phyloP scores from a whole-genome alignment of 352 stramenopile species.

The Pythium monospermum region DNA sequence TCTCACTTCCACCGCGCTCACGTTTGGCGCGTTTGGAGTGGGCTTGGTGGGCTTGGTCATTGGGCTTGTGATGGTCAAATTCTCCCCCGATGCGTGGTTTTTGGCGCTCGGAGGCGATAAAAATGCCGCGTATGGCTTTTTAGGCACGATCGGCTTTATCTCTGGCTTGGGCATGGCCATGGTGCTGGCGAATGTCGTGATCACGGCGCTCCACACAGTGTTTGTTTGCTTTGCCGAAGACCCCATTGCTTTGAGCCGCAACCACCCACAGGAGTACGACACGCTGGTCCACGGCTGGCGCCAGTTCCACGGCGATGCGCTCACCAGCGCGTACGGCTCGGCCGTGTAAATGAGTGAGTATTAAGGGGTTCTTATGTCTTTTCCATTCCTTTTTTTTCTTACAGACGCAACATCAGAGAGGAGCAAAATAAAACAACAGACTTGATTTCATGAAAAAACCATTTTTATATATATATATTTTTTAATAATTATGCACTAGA shows the following conservation, averaged over 20 bases:
- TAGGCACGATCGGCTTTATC: conserved; percentile 85
- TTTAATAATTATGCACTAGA: no score
- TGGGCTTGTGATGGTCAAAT: conserved; percentile 48
- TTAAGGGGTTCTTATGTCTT: not conserved
- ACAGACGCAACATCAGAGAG: not conserved
- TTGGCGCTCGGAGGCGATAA: no score
- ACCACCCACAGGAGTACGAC: conserved; percentile 79
- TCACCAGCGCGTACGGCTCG: conserved; percentile 61
- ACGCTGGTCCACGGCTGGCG: conserved; percentile 84
- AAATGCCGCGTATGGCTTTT: no score
- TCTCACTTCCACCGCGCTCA: conserved; percentile 90
- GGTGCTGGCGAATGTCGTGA: conserved; percentile 90
- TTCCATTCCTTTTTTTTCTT: not conserved
- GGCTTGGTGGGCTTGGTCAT: conserved; percentile 72
- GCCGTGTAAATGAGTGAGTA: conserved; percentile 42
- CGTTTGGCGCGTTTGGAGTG: conserved; percentile 87
- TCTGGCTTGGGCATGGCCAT: conserved; percentile 85
- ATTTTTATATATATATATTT: no score
- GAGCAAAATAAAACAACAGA: conserved; percentile 1
- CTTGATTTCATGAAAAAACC: no score
- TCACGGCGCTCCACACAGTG: conserved; percentile 93
- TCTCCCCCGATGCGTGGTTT: no score
- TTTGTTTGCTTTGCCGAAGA: conserved; percentile 97
- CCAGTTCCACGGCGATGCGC: conserved; percentile 74
- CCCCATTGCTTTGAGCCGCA: conserved; percentile 68